A percentile compares a stretch with the other conserved stretches of the same genome.
phyloP scores from a whole-genome alignment of 164 flowering plant species.

The Piper betle region DNA sequence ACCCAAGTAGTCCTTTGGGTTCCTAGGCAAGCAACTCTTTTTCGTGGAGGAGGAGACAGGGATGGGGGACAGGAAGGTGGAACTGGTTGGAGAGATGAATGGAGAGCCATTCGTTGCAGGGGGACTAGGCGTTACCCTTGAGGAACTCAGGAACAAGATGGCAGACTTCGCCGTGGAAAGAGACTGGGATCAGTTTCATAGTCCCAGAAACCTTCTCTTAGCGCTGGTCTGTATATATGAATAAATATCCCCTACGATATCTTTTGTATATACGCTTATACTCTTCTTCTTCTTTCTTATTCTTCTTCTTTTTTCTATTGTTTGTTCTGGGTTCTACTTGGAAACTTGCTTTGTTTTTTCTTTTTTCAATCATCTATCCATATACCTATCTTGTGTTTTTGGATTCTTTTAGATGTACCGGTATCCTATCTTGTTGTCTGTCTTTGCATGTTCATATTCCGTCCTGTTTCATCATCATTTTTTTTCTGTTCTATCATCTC shows the following conservation, averaged over 20 bases:
- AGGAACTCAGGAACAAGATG: conserved; percentile 15
- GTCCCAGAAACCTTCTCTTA: conserved; percentile 18
- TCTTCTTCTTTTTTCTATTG: too few species aligned
- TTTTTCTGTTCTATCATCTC: not conserved
- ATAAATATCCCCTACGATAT: too few species aligned
- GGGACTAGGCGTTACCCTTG: conserved; percentile 10
- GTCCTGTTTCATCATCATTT: not conserved
- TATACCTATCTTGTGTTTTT: not conserved
- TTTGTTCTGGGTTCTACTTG: too few species aligned
- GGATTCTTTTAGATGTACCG: not conserved
- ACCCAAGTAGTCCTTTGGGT: too few species aligned
- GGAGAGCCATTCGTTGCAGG: conserved; percentile 5
- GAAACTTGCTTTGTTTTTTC: too few species aligned
- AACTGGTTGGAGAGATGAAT: conserved; percentile 6
- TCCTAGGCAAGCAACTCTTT: not conserved
- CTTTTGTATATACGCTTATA: too few species aligned
- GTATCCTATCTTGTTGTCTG: not conserved
- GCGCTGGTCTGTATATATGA: conserved; percentile 9
- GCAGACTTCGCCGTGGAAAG: conserved; percentile 18
- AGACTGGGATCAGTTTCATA: conserved; percentile 20
- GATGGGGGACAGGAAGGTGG: not conserved
- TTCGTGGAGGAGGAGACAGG: not conserved
- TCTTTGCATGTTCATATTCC: not conserved
- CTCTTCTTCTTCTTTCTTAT: too few species aligned
- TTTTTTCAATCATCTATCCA: not conserved